Base-by-base conservation (phyloP, 2,329 filamentous ascomycete species). In the Drechmeria coniospora region DNA sequence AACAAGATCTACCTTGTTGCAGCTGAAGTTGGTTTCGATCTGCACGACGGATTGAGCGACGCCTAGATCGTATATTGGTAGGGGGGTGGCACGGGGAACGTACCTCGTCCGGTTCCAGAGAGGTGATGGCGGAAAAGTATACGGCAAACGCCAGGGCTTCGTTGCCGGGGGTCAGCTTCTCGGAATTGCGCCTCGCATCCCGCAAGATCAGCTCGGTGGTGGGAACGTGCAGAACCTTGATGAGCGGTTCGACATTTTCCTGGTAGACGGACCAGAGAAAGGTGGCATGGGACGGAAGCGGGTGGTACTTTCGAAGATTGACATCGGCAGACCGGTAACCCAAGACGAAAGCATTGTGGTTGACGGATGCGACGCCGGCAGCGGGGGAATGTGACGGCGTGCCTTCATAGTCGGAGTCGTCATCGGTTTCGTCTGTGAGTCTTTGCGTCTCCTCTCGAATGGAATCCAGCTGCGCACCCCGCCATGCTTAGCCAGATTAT, bases 261-360 rank as follows among this genome's bases (percentile, higher is more conserved):
- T 74, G 66, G 49, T 71, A 84, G 8, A 74, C 61, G 27, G 72
- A 64, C 78, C 79, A 83, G 30, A 81, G 68, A 26, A 68, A 67
- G 0, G 62, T 63, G 26, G 79, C 73, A 36, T 77, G 73, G 1
- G 70, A 69, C 1, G 73, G 65, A 1, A 72, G 43, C 2, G 79
- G 79, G 39, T 82, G 78, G 10, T 79, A 54, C 23, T 62, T 57
- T 12, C 63, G 53, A 36, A 83, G 54, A 38, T 83, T 68, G 15
- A 81, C 72, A 36, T 68, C 70, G n/a, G 67, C 63, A 2, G 78
- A 82, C 34, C 68, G 73, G 46, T 79, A 80, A 6, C 78, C 77
- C 36, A 84, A 67, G 15, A 84, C 60, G 46, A 81, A 86, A 15
- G 68, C 66, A 30, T 83, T 76, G 36, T 81, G 74, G 33, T 71